Conservation (phyloP, 345 rosid genomes). For the Aquilaria sinensis region DNA sequence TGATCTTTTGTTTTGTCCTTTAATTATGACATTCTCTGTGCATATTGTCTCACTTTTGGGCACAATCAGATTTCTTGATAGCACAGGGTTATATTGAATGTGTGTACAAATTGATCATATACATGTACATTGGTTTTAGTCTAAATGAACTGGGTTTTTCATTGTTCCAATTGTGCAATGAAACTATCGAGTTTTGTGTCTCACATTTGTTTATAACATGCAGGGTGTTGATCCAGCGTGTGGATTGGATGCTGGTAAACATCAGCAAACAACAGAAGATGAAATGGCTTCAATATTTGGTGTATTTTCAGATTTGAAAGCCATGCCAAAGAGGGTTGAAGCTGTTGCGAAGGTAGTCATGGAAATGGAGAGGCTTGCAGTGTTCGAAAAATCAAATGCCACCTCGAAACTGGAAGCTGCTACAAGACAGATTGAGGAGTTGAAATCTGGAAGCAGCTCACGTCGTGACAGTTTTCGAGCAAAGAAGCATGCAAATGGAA, state of each 20-base stretch:
- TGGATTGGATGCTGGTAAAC: conserved; percentile 25
- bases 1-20: too few species aligned
- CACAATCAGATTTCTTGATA: too few species aligned
- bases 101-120: conserved; percentile 1
- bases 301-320: conserved; percentile 41
- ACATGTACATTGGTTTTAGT: too few species aligned
- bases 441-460: conserved; percentile 29
- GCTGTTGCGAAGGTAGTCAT: conserved; percentile 54
- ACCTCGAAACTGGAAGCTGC: conserved; percentile 54
- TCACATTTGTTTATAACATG: conserved; percentile 1
- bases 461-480: conserved; percentile 19
- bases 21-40: too few species aligned
- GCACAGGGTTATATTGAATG: neutral
- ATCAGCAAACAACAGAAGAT: conserved; percentile 23
- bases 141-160: too few species aligned
- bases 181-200: neutral
- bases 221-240: conserved; percentile 34
- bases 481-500: conserved; percentile 26
- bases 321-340: conserved; percentile 50
- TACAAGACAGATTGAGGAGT: conserved; percentile 43
- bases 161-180: neutral
- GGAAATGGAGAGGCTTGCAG: conserved; percentile 54
- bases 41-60: too few species aligned
- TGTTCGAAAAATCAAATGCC: conserved; percentile 42
- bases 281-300: conserved; percentile 14